Evolutionary conservation across 768 basidiomycete species (phyloP), one percentile per base, ranked within the genome.

Genomic region (Amanita pallidorosea): DNA sequence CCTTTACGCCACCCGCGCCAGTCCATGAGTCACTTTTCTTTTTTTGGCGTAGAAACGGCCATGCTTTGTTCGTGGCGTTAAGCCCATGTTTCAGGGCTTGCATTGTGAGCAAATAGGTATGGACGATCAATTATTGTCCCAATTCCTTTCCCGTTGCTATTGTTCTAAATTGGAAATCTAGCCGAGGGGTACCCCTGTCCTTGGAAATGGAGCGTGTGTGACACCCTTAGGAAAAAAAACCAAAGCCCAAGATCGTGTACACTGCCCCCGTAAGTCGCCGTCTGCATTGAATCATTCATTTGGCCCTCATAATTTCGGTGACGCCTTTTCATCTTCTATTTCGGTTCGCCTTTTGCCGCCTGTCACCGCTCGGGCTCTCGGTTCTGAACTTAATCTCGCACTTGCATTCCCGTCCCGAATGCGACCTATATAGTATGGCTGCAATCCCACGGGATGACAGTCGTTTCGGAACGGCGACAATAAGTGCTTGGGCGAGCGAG

Each of bases 361-460:
- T 4, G 29, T 29, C 8, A 9, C 1, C n/a, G n/a, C n/a, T 38
- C 5, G 4, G 13, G 12, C 17, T 8, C n/a, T 5, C 4, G 37
- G 13, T 13, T 27, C 3, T 49, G 9, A 29, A 45, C 52, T 11
- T 51, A 33, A 52, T 3, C 47, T n/a, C 54, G 42, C 41, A 56
- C 47, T n/a, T 25, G 5, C 48, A 20, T 29, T 22, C 34, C 33
- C 43, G 42, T 36, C 44, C 38, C 40, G 25, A 42, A 35, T n/a
- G 13, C 23, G 18, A 51, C 49, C 15, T 45, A 31, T 8, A 29
- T 41, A 87, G 83, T 85, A 84, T 58, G 92, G 91, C 29, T 85
- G 83, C 56, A 94, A 94, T 64, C 92, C 90, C 3, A 87, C 84
- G 92, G 92, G 1, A 79, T 78, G 63, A 91, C 90, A 4, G 77